These are phyloP conservation scores for Sarcomyxa edulis DNA, from an alignment of 768 basidiomycete genomes.

Conservation along the genomic window DNA sequence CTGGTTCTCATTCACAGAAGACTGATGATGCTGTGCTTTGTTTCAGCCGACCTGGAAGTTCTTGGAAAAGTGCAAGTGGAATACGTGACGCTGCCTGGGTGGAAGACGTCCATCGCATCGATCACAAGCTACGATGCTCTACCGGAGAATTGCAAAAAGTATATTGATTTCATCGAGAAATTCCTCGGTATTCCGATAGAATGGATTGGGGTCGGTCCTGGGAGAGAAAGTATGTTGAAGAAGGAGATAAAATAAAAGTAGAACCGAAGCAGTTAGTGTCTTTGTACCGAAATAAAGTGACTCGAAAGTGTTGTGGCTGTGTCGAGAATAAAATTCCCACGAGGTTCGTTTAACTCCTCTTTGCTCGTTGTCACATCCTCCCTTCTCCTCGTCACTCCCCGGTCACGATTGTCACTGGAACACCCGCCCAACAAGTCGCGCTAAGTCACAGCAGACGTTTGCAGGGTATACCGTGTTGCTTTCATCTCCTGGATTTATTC, in stretches of 20 bases:
- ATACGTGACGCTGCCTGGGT: constrained; percentile 89
- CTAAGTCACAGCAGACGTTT: no score
- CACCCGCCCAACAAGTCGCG: neutral
- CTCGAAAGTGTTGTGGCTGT: constrained; percentile 5
- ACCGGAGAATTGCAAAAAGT: constrained; percentile 80
- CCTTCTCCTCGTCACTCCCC: constrained; percentile 6
- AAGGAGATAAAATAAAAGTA: constrained; percentile 14
- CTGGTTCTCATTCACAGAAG: neutral
- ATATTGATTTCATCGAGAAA: constrained; percentile 82
- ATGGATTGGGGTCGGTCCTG: constrained; percentile 94
- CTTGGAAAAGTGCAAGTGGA: constrained; percentile 77
- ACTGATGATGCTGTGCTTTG: neutral
- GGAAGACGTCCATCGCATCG: constrained; percentile 74
- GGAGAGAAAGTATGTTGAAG: constrained; percentile 66
- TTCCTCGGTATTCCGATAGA: constrained; percentile 68
- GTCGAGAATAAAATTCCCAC: no score
- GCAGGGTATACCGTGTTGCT: no score
- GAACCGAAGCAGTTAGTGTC: no score
- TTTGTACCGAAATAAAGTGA: no score
- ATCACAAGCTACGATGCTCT: constrained; percentile 63
- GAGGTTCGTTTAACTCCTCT: no score
- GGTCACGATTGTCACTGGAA: constrained; percentile 9
- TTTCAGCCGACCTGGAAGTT: constrained; percentile 75
- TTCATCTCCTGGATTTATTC: no score
- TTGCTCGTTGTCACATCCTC: no score